Conservation (phyloP, 2,329 filamentous ascomycete species). For the Penicillium crustosum region DNA sequence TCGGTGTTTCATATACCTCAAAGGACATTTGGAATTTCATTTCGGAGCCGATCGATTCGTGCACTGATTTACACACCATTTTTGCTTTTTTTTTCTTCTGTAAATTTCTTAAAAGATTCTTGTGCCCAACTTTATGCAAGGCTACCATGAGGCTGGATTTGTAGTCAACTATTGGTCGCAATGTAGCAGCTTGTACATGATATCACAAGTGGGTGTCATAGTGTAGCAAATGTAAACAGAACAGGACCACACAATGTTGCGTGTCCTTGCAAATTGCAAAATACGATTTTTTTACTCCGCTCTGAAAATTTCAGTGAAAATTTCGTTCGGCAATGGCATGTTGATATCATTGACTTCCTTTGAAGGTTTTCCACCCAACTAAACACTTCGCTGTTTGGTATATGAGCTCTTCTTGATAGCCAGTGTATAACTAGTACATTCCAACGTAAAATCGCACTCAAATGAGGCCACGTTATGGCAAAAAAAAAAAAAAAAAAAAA, state of each 20-base stretch:
- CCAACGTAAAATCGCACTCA: not conserved
- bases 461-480: not conserved
- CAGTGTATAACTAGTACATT: too few relatives aligned
- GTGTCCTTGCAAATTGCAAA: not conserved
- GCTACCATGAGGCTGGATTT: not conserved
- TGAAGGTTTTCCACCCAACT: not conserved
- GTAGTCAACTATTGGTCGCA: not conserved
- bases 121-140: not conserved
- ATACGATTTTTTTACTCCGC: not conserved
- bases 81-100: not conserved
- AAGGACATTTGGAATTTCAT: conserved; percentile 8
- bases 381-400: not conserved
- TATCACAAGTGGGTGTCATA: not conserved
- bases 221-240: not conserved
- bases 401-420: not conserved
- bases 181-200: not conserved
- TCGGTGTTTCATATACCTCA: conserved; percentile 10
- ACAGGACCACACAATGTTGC: not conserved
- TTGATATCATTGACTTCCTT: not conserved
- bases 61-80: not conserved
- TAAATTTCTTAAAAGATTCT: not conserved
- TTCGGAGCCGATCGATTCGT: conserved; percentile 4
- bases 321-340: not conserved
- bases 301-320: not conserved
- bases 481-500: too few relatives aligned